Base-by-base conservation (phyloP, 305 asterid species). In the Rubia peregrina region DNA sequence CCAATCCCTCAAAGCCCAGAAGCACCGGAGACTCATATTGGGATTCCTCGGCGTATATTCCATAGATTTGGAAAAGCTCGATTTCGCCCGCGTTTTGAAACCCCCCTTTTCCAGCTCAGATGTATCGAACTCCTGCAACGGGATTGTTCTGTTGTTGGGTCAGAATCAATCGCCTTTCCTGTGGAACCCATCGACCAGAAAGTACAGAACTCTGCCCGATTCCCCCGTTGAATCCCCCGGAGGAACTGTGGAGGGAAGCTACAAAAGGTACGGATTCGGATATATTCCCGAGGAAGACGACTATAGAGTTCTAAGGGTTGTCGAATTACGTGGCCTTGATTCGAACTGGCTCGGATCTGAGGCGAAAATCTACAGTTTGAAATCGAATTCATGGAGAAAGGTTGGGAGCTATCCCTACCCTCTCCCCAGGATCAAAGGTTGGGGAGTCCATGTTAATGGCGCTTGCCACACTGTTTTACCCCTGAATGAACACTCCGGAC, bases 271-370 rank as follows among this genome's bases (percentile, higher is more conserved):
- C 43, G 96, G 89, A 0, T 84, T 91, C 46, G 96, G 90, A 0
- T 86, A 85, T 60, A 90, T 84, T 53, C 71, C 81, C 68, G 26
- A 38, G 17, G 76, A 68, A 53, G 90, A 91, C 69, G 97, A 89
- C 57, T 91, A 89, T 61, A 91, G 84, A 77, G 90, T 89, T 12
- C 73, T 91, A 55, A 88, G 88, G 83, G 82, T 84, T 65, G 83
- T 82, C 65, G 92, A 85, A 63, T 80, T 81, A 62, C 77, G 90
- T 61, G 79, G 79, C 7, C 17, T 57, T 14, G 80, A 77, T 30
- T 80, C 80, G 22, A 71, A 55, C 5, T 77, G 84, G 85, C 65
- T 79, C 68, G 9, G 60, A 46, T 80, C 88, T 0, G 83, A 74
- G 71, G 80, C 84, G 17, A 77, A 73, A 77, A 73, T 89, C 73